Percentiles rank a stretch among this genome's conserved stretches.
Conservation (phyloP, 2,329 filamentous ascomycete species). For the Aspergillus sp. region DNA sequence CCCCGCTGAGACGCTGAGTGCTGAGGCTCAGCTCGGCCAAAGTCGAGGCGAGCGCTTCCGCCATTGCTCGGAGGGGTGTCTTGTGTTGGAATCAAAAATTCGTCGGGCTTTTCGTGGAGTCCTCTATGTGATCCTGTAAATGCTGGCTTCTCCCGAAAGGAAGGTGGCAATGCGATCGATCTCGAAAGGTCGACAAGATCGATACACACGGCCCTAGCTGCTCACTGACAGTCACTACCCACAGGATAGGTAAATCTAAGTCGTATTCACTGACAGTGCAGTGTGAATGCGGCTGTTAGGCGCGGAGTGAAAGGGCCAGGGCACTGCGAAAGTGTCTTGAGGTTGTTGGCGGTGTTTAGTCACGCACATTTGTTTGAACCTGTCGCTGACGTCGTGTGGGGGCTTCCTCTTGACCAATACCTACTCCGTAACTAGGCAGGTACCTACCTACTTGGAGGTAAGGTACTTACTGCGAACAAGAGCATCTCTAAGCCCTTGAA, state of each 20-base stretch:
- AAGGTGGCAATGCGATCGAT: too few species aligned
- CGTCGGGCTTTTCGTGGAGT: too few species aligned
- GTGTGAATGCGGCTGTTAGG: background rate
- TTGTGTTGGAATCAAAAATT: background rate
- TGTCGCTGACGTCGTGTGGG: constrained; percentile 28
- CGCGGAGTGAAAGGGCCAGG: background rate
- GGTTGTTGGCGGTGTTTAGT: constrained; percentile 17
- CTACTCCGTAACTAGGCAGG: too few species aligned
- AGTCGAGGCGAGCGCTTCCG: constrained; percentile 25
- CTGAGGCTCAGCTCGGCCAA: constrained; percentile 29
- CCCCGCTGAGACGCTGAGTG: constrained; percentile 20
- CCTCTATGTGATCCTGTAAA: too few species aligned
- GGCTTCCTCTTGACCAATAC: constrained; percentile 5
- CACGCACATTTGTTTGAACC: constrained; percentile 8
- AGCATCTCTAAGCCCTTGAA: too few species aligned
- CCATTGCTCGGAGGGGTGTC: constrained; percentile 16
- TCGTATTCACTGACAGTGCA: background rate
- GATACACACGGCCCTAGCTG: too few species aligned
- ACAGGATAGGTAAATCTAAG: too few species aligned
- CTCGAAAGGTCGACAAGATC: too few species aligned
- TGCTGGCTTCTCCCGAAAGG: too few species aligned
- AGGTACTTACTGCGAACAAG: too few species aligned
- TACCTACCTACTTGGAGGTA: too few species aligned
- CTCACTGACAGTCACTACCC: too few species aligned
- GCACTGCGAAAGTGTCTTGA: background rate